These are phyloP conservation scores for Escallonia rubra DNA, from an alignment of 129 eudicot genomes.

Conservation along the genomic window DNA sequence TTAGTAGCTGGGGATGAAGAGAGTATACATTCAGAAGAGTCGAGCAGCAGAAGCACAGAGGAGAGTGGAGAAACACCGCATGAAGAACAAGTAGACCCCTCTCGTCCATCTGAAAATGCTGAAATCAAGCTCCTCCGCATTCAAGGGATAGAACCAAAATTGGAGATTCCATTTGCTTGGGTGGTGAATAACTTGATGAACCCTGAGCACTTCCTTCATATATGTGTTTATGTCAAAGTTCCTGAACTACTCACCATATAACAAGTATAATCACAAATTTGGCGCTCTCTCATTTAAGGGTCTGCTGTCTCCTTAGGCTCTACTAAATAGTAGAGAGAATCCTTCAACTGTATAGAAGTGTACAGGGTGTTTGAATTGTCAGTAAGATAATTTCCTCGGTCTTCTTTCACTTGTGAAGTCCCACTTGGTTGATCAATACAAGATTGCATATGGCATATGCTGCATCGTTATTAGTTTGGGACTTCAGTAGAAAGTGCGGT, in stretches of 20 bases:
- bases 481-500: too few species aligned
- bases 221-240: constrained; percentile 66
- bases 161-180: constrained; percentile 89
- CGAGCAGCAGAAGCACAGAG: constrained; percentile 15
- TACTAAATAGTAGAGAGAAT: neutral
- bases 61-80: constrained; percentile 15
- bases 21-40: constrained; percentile 21
- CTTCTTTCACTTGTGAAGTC: constrained; percentile 4
- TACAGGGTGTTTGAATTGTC: constrained; percentile 30
- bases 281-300: too few species aligned
- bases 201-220: constrained; percentile 89
- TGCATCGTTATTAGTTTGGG: too few species aligned
- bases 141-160: constrained; percentile 80
- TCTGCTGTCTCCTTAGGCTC: neutral
- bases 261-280: constrained; percentile 10
- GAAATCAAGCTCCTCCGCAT: constrained; percentile 69
- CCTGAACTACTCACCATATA: constrained; percentile 31
- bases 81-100: constrained; percentile 14
- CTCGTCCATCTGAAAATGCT: constrained; percentile 17
- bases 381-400: constrained; percentile 17
- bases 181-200: constrained; percentile 81
- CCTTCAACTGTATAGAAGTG: constrained; percentile 30
- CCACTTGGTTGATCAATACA: neutral
- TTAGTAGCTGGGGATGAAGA: constrained; percentile 28
- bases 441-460: too few species aligned